A percentile compares a stretch with the other conserved stretches of the same genome.
These are phyloP conservation scores for Cafeteria roenbergensis DNA, from an alignment of 108 stramenopile genomes.

Conservation along the genomic window DNA sequence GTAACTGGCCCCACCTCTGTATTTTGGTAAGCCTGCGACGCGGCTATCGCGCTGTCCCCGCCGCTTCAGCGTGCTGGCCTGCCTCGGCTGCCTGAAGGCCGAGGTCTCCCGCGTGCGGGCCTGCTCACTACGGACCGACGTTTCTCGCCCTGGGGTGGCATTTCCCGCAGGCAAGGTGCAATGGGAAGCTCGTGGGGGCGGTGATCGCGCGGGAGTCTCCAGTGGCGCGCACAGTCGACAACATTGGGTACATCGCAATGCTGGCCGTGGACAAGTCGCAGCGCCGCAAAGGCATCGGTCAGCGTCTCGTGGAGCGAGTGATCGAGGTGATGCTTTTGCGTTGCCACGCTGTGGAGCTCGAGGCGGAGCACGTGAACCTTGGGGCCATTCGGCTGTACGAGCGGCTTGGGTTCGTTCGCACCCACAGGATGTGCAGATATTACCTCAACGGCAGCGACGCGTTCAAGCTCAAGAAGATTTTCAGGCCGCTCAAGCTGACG, in stretches of 20 bases:
- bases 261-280: constrained; percentile 35
- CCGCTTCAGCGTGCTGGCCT: too few species aligned
- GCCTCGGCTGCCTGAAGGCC: too few species aligned
- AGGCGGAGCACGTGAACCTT: constrained; percentile 43
- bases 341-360: constrained; percentile 34
- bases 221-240: constrained; percentile 27
- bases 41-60: too few species aligned
- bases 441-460: constrained; percentile 53
- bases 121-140: too few species aligned
- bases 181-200: constrained; percentile 25
- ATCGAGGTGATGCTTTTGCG: not conserved
- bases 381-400: constrained; percentile 42
- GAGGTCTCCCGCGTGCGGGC: too few species aligned
- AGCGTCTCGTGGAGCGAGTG: constrained; percentile 13
- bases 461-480: constrained; percentile 46
- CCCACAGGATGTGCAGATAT: constrained; percentile 41
- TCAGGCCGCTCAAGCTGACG: too few species aligned
- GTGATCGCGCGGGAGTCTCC: constrained; percentile 44
- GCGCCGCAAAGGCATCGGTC: constrained; percentile 25
- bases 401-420: constrained; percentile 44
- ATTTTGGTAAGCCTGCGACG: too few species aligned
- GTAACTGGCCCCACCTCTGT: constrained; percentile 45
- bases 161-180: constrained; percentile 1
- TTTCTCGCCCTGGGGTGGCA: too few species aligned
- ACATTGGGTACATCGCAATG: constrained; percentile 53